Conservation (phyloP, 495 filamentous ascomycete genomes). For the Neurospora sp. region DNA sequence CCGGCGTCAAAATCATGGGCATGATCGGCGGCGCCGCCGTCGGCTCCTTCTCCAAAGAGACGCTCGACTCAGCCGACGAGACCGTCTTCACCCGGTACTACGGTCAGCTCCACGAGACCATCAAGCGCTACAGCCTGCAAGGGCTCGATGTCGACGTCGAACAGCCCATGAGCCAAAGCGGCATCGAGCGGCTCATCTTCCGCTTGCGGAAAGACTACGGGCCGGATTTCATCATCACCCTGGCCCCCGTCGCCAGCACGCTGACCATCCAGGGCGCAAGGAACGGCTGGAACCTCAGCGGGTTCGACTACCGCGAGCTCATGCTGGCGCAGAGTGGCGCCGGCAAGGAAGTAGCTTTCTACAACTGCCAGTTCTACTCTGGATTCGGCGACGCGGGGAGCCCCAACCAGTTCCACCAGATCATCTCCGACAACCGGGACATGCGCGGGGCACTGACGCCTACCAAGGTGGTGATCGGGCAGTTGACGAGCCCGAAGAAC, state of each 20-base stretch:
- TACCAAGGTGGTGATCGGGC: conserved; percentile 57
- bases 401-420: conserved; percentile 50
- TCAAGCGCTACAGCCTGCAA: conserved; percentile 48
- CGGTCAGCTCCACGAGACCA: conserved; percentile 46
- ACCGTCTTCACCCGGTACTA: conserved; percentile 58
- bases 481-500: conserved; percentile 60
- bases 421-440: conserved; percentile 13
- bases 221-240: conserved; percentile 57
- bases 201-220: conserved; percentile 65
- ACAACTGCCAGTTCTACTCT: conserved; percentile 80
- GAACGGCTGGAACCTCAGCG: conserved; percentile 51
- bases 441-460: conserved; percentile 53
- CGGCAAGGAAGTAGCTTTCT: conserved; percentile 50
- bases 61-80: conserved; percentile 46
- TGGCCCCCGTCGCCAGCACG: conserved; percentile 70
- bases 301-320: conserved; percentile 61
- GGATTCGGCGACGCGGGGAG: conserved; percentile 59
- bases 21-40: conserved; percentile 76
- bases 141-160: conserved; percentile 82
- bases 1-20: conserved; percentile 61
- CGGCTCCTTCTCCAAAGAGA: conserved; percentile 46
- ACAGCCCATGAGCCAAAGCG: conserved; percentile 58
- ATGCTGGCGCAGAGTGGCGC: conserved; percentile 26
- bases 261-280: conserved; percentile 26
- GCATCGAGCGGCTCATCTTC: conserved; percentile 62